A percentile compares a stretch with the other conserved stretches of the same genome.
Evolutionary conservation across 1,139 yeast species (phyloP).

Genomic region (Saccharomycopsis phalli): DNA sequence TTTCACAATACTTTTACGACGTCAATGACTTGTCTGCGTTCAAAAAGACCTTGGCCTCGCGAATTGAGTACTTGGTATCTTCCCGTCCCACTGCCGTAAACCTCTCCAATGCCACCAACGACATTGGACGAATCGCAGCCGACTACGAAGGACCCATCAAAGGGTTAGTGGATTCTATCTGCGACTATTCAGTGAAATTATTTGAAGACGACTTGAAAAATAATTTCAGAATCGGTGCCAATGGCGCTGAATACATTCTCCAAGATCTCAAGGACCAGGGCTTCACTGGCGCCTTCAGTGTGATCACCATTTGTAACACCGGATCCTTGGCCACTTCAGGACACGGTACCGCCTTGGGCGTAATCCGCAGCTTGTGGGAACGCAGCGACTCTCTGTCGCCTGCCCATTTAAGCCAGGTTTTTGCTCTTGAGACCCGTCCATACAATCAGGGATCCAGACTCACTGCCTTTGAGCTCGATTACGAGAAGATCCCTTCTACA

Average conservation of each 20-base stretch:
- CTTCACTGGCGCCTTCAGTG: slow-evolving; percentile 62
- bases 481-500: slow-evolving; percentile 81
- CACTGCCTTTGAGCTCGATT: slow-evolving; percentile 82
- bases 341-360: slow-evolving; percentile 93
- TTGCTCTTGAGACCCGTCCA: slow-evolving; percentile 91
- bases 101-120: slow-evolving; percentile 66
- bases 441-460: slow-evolving; percentile 93
- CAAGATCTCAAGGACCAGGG: slow-evolving; percentile 37
- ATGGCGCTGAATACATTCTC: slow-evolving; percentile 67
- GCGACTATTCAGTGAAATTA: slow-evolving; percentile 34
- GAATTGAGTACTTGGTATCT: slow-evolving; percentile 57
- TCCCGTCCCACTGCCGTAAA: slow-evolving; percentile 97
- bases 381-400: not conserved
- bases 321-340: slow-evolving; percentile 96
- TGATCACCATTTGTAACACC: slow-evolving; percentile 78
- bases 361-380: slow-evolving; percentile 61
- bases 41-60: slow-evolving; percentile 31
- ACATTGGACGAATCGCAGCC: slow-evolving; percentile 37
- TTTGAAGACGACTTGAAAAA: slow-evolving; percentile 70
- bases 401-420: slow-evolving; percentile 55
- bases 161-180: slow-evolving; percentile 33
- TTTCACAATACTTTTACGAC: slow-evolving; percentile 29
- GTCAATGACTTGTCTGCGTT: slow-evolving; percentile 25
- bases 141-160: slow-evolving; percentile 23
- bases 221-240: slow-evolving; percentile 67